phyloP scores from a whole-genome alignment of 306 rosid species.

The Mucuna pruriens region DNA sequence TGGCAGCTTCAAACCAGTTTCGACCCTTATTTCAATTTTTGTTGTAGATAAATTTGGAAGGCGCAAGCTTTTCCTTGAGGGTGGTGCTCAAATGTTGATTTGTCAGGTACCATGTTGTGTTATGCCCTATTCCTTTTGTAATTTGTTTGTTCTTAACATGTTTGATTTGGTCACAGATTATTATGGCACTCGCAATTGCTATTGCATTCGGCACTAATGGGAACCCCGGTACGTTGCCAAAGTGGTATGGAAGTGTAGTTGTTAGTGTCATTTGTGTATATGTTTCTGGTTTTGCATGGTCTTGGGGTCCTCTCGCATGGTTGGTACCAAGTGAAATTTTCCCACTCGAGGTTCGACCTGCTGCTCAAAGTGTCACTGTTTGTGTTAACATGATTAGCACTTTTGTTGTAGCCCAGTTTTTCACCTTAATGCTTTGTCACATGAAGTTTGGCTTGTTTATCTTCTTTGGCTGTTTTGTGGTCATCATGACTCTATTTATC shows the following conservation, averaged over 20 bases:
- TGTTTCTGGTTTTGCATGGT: conserved; percentile 60
- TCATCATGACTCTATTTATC: conserved; percentile 46
- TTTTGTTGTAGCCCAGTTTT: conserved; percentile 53
- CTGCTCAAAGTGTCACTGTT: conserved; percentile 49
- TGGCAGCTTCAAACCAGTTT: conserved; percentile 27
- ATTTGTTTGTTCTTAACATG: not conserved
- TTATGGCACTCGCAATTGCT: conserved; percentile 29
- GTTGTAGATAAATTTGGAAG: conserved; percentile 49
- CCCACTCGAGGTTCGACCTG: conserved; percentile 50
- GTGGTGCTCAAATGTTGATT: conserved; percentile 53
- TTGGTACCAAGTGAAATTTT: conserved; percentile 65
- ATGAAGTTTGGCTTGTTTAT: conserved; percentile 57
- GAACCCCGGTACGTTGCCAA: conserved; percentile 45
- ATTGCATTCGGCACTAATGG: conserved; percentile 53
- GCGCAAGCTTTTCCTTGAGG: too few relatives aligned
- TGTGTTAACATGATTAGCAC: conserved; percentile 61
- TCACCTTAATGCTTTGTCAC: conserved; percentile 55
- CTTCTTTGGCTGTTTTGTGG: conserved; percentile 45
- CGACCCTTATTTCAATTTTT: conserved; percentile 43
- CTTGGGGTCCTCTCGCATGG: conserved; percentile 74
- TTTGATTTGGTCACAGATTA: conserved; percentile 24
- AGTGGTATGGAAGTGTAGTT: conserved; percentile 29
- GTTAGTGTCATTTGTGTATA: conserved; percentile 41
- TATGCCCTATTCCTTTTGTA: not conserved
- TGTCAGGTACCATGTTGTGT: conserved; percentile 43